Percentiles rank a stretch among this genome's conserved stretches.
phyloP scores from a whole-genome alignment of 2,329 filamentous ascomycete species.

The Penicillium sp. region DNA sequence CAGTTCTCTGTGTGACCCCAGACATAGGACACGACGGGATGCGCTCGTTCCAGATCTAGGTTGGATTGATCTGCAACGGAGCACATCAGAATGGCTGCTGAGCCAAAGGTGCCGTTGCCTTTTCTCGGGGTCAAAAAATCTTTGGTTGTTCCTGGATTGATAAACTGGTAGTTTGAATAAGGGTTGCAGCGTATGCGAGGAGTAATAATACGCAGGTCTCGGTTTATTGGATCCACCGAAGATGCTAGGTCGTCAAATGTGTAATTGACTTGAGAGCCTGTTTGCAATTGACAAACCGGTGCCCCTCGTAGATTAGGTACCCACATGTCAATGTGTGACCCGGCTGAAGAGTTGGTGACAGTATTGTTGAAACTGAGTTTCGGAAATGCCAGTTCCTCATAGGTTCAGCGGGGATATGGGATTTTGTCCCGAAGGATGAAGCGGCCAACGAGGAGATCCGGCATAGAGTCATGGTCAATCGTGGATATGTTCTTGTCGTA shows the following conservation, averaged over 20 bases:
- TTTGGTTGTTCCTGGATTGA: too few species aligned
- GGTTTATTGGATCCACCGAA: too few species aligned
- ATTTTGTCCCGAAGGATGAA: neutral
- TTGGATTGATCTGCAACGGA: too few species aligned
- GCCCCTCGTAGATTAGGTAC: neutral
- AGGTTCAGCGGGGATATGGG: neutral
- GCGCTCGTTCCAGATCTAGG: too few species aligned
- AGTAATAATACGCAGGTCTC: too few species aligned
- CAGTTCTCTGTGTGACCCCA: neutral
- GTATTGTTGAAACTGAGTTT: neutral
- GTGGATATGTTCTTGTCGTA: neutral
- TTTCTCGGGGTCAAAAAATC: too few species aligned
- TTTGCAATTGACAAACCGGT: neutral
- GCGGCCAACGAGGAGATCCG: neutral
- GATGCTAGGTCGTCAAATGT: neutral
- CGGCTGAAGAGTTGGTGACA: neutral
- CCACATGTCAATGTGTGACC: neutral
- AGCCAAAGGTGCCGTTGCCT: too few species aligned
- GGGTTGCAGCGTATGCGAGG: too few species aligned
- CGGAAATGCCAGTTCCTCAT: neutral
- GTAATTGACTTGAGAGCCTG: neutral
- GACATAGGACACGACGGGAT: neutral
- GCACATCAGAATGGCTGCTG: too few species aligned
- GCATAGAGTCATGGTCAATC: neutral
- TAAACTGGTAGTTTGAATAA: too few species aligned